Percentiles rank a stretch among this genome's conserved stretches.
Conservation (phyloP, 352 stramenopile genomes). For the Phytophthora aleatoria region DNA sequence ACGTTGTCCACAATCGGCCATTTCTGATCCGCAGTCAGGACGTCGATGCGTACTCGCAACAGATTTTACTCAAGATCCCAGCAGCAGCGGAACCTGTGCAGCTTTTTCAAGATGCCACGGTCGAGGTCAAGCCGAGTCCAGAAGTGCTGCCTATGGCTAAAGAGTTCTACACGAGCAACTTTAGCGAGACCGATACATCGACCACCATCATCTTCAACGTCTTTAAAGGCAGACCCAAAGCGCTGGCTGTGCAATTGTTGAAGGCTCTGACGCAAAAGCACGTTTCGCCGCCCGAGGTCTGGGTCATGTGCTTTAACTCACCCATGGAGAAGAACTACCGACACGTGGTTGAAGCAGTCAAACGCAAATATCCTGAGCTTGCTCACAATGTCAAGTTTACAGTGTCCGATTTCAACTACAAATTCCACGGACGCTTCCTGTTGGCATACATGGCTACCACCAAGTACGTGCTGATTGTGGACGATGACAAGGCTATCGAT, state of each 20-base stretch:
- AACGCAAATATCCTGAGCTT: conserved; percentile 25
- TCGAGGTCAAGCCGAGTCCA: conserved; percentile 28
- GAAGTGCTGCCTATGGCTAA: conserved; percentile 44
- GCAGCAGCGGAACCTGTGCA: conserved; percentile 9
- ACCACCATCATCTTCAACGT: conserved; percentile 82
- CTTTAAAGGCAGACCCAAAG: conserved; percentile 55
- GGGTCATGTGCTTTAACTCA: conserved; percentile 71
- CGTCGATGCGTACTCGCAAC: conserved; percentile 17
- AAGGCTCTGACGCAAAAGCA: conserved; percentile 42
- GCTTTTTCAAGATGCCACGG: conserved; percentile 7
- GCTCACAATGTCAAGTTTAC: conserved; percentile 45
- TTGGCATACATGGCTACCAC: conserved; percentile 58
- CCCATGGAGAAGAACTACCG: conserved; percentile 48
- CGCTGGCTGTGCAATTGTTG: conserved; percentile 50
- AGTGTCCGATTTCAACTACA: conserved; percentile 54
- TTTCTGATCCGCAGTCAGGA: conserved; percentile 23
- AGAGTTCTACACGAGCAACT: conserved; percentile 52
- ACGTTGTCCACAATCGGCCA: conserved; percentile 4
- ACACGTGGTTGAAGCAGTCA: conserved; percentile 40
- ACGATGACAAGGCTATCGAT: conserved; percentile 57
- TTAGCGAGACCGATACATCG: conserved; percentile 43
- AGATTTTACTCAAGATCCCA: conserved; percentile 31
- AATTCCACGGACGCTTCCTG: conserved; percentile 59
- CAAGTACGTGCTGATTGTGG: conserved; percentile 58
- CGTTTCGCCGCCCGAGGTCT: conserved; percentile 49